Evolutionary conservation across 805 yeast genomes (phyloP), one percentile per base, ranked within the genome.

Genomic region (Saturnispora diversa): DNA sequence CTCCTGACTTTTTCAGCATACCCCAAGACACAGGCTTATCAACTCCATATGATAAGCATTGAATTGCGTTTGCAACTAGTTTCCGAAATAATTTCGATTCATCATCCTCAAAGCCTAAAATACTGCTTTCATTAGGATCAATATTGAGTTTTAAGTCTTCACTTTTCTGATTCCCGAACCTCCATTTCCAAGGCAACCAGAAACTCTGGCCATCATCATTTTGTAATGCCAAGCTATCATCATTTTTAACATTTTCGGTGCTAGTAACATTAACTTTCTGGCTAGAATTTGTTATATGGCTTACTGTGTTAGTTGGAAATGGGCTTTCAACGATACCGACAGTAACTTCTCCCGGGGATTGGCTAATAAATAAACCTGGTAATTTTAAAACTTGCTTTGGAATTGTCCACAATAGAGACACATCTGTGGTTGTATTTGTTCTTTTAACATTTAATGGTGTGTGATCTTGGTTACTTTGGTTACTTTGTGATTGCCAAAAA

Each of bases 11-110:
- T 33, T 45, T 47, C 5, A 26, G 48, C 27, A 44, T 58, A 0
- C 58, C 62, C 66, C 66, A 62, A 1, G 62, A 50, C 3, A 43
- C 28, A 5, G 59, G 43, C n/a, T 45, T 49, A 3, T 49, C 38
- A 5, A 44, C 42, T 5, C 45, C 45, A 9, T 52, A 43, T 1
- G 55, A 49, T 24, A 48, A 41, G 19, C 42, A 38, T 28, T 51
- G 46, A 7, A 63, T 46, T 9, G 52, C 51, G 15, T 49, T 52
- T 7, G 35, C 35, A 1, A 59, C 53, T 24, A 52, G 56, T 23
- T 47, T 47, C 3, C 56, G 52, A 2, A 51, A 42, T 8, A 51
- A 47, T 24, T 54, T 54, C 8, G 51, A 40, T 15, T 45, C 48
- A 23, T 46, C 49, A 38, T 31, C 46, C 21, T 43, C 45, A n/a